Evolutionary conservation across 495 filamentous ascomycete species (phyloP).

Genomic region (Aspergillus incahuasiensis): DNA sequence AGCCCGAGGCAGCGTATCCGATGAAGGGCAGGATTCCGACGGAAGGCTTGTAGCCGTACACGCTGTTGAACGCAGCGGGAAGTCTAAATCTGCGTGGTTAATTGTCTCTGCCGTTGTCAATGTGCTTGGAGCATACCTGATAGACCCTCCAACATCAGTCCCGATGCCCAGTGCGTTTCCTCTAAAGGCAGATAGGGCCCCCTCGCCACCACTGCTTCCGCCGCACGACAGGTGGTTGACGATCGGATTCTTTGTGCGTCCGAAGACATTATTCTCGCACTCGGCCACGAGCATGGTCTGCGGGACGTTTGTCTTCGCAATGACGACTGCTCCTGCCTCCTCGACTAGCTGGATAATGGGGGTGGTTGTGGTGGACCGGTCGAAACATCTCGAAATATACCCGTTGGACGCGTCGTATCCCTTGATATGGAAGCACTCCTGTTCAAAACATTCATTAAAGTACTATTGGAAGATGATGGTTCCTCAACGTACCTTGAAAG

Average conservation of each 20-base stretch:
- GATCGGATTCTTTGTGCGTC: not conserved
- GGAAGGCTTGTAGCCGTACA: constrained; percentile 1
- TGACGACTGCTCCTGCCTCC: not conserved
- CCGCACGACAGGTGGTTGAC: constrained; percentile 1
- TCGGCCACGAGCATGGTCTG: constrained; percentile 5
- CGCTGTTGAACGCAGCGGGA: not conserved
- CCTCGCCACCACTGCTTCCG: constrained; percentile 6
- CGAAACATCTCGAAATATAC: not conserved
- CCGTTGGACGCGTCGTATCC: constrained; percentile 2
- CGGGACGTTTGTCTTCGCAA: constrained; percentile 3
- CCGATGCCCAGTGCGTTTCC: constrained; percentile 1
- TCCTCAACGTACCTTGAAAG: not conserved
- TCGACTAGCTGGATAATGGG: not conserved
- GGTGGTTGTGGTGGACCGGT: constrained; percentile 1
- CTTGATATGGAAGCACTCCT: constrained; percentile 6
- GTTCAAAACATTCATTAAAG: not conserved
- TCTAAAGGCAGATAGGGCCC: not conserved
- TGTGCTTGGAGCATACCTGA: too few species aligned
- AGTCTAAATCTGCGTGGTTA: not conserved
- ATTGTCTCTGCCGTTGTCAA: not conserved
- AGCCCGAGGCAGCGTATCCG: constrained; percentile 1
- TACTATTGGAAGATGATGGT: not conserved
- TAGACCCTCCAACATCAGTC: not conserved
- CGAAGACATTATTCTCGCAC: constrained; percentile 2
- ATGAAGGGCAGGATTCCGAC: constrained; percentile 2